These are phyloP conservation scores for Hawksworthiomyces lignivorus DNA, from an alignment of 2,329 filamentous ascomycete genomes.

Conservation along the genomic window DNA sequence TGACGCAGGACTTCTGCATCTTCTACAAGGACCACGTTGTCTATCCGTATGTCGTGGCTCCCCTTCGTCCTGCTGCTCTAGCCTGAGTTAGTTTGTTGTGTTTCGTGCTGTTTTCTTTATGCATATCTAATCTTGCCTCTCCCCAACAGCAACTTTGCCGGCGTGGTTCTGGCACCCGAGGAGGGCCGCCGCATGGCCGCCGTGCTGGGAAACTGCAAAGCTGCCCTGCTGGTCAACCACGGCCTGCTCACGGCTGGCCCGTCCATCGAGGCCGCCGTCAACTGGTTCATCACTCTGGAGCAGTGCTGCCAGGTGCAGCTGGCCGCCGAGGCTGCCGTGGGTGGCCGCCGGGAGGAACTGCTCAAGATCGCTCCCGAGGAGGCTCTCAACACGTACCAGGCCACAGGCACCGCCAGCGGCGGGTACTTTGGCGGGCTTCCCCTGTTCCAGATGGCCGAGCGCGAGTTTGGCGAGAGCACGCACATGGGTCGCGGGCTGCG, in stretches of 20 bases:
- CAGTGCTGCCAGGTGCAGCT: constrained; percentile 41
- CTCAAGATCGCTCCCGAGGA: constrained; percentile 18
- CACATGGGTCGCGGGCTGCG: constrained; percentile 18
- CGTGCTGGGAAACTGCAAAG: constrained; percentile 40
- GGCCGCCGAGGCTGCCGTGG: constrained; percentile 51
- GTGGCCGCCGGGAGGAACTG: constrained; percentile 43
- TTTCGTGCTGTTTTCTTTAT: no score
- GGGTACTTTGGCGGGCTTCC: constrained; percentile 20
- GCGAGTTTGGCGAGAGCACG: constrained; percentile 20
- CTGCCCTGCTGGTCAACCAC: constrained; percentile 47
- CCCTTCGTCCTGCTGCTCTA: constrained; percentile 12
- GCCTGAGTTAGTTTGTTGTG: no score
- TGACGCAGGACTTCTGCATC: constrained; percentile 54
- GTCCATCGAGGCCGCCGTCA: constrained; percentile 43
- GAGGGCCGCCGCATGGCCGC: constrained; percentile 42
- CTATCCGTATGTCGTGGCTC: constrained; percentile 22
- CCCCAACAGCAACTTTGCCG: constrained; percentile 32
- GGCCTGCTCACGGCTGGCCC: constrained; percentile 44
- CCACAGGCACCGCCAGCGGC: constrained; percentile 15
- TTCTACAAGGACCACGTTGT: constrained; percentile 45
- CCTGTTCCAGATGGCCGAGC: constrained; percentile 21
- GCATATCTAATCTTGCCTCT: no score
- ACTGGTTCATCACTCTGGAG: constrained; percentile 47
- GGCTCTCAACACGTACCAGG: constrained; percentile 15
- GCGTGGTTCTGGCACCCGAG: constrained; percentile 43